Base-by-base conservation (phyloP, 2,329 filamentous ascomycete genomes). In the Cercospora sp. region DNA sequence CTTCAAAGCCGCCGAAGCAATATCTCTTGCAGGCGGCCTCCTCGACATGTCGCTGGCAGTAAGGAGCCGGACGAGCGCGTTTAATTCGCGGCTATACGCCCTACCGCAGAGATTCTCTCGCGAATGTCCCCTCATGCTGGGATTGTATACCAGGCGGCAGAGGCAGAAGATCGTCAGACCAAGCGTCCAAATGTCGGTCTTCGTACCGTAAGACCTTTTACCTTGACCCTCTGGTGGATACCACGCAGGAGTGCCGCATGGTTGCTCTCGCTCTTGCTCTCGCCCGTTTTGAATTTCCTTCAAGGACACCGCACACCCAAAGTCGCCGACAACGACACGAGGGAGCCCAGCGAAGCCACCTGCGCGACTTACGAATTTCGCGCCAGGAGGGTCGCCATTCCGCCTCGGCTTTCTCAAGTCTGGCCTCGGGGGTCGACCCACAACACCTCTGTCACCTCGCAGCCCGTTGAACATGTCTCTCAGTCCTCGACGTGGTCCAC, bases 271-370 rank as follows among this genome's bases (percentile, higher is more conserved):
- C 6, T 55, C 45, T 30, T 63, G 13, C 31, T 69, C 70, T 2
- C 51, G 39, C 0, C 69, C 68, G 2, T 33, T 28, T 16, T 63
- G 20, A 13, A 73, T 60, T 16, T 72, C 64, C 1, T 42, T 55
- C 20, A 62, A 28, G 8, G 63, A 69, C 30, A 73, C 66, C 6
- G 64, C 60, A 28, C 72, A 73, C 12, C 72, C 72, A 53, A 73
- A 73, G 51, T 73, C 72, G 9, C 66, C 72, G n/a, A 73, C 33
- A 3, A 73, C 60, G 2, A 72, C 53, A 3, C 67, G 66, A n/a
- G 39, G 60, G 18, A 64, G 59, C 0, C 66, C 66, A 1, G 51
- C 18, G 4, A 16, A 2, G 13, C 23, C 3, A 10, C 48, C 20
- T 16, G 23, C 12, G 26, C 13, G 8, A 30, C 26, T n/a, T n/a